A percentile compares a stretch with the other conserved stretches of the same genome.
Conservation (phyloP, 1,139 yeast genomes). For the Candida frijolesensis region DNA sequence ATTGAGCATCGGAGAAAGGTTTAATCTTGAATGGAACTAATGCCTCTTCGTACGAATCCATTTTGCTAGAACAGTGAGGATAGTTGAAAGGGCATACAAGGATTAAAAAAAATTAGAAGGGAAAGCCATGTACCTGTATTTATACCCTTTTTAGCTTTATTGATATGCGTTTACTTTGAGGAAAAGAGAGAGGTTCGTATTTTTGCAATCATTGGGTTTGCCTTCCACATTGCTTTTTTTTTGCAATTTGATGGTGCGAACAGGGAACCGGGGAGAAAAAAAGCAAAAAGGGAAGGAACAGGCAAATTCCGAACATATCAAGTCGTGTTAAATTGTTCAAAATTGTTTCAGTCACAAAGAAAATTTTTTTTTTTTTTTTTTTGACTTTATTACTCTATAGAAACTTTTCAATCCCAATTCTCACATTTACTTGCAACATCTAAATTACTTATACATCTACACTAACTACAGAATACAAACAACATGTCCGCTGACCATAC, state of each 20-base stretch:
- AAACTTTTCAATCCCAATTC: conserved; percentile 1
- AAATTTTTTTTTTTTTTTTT: neutral
- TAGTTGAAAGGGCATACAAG: neutral
- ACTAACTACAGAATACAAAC: neutral
- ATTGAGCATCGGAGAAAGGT: neutral
- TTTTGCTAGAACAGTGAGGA: neutral
- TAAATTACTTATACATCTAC: neutral
- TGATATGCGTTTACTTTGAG: neutral
- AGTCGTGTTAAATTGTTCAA: neutral
- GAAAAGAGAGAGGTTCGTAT: too few species aligned
- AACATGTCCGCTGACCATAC: conserved; percentile 92
- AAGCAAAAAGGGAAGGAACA: neutral
- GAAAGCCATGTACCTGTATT: neutral
- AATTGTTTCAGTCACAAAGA: neutral
- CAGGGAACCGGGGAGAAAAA: too few species aligned
- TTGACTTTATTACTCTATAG: neutral
- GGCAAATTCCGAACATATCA: neutral
- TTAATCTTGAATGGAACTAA: neutral
- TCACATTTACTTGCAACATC: neutral
- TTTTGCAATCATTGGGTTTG: neutral
- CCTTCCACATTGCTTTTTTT: neutral
- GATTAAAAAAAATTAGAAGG: neutral
- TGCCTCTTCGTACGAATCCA: neutral
- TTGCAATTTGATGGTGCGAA: neutral
- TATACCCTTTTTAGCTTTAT: neutral